Percentiles rank a stretch among this genome's conserved stretches.
phyloP scores from a whole-genome alignment of 176 grass and related monocot species.

The Pontederia paniculata region DNA sequence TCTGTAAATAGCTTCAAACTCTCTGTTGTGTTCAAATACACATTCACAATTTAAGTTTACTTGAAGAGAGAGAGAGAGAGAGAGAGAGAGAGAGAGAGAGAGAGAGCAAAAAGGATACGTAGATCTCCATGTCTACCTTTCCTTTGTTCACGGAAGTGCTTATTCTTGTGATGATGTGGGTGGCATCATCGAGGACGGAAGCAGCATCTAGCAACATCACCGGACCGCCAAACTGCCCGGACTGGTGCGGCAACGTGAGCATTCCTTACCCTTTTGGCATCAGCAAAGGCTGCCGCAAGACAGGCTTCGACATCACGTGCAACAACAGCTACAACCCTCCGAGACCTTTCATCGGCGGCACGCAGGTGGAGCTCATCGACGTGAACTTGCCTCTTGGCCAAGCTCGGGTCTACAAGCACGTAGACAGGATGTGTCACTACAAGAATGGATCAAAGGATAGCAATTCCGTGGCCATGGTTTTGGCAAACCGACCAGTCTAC shows the following conservation, averaged over 20 bases:
- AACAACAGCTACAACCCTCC: constrained; percentile 10
- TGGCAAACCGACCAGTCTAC: constrained; percentile 14
- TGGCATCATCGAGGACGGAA: too few relatives aligned
- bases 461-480: constrained; percentile 12
- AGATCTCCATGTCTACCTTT: too few relatives aligned
- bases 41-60: too few relatives aligned
- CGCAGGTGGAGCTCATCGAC: constrained; percentile 22
- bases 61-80: too few relatives aligned
- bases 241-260: constrained; percentile 36
- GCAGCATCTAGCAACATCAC: too few relatives aligned
- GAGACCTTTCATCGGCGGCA: constrained; percentile 17
- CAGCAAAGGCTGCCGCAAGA: constrained; percentile 35
- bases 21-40: too few relatives aligned
- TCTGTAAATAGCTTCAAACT: too few relatives aligned
- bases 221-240: constrained; percentile 17
- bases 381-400: constrained; percentile 23
- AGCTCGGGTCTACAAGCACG: constrained; percentile 28
- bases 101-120: too few relatives aligned
- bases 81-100: too few relatives aligned
- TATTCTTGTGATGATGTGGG: too few relatives aligned
- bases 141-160: too few relatives aligned
- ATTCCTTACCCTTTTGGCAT: constrained; percentile 82
- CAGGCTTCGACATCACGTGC: constrained; percentile 35
- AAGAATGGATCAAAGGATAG: background rate
- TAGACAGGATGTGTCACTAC: constrained; percentile 43